Evolutionary conservation across 768 basidiomycete genomes (phyloP).

Genomic region (Russula sp.): DNA sequence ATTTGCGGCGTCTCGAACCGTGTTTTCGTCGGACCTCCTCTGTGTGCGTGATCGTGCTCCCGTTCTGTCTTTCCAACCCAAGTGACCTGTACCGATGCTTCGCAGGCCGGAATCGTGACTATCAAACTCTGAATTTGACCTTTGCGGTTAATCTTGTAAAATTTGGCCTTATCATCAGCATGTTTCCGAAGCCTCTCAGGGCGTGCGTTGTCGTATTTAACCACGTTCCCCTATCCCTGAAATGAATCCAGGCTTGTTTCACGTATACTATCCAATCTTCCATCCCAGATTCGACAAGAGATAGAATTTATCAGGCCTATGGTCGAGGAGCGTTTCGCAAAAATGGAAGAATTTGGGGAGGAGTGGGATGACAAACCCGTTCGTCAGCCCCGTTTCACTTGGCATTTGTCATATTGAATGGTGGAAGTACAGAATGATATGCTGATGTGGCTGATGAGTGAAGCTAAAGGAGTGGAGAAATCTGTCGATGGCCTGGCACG

Average conservation of each 20-base stretch:
- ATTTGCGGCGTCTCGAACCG: slow-evolving; percentile 32
- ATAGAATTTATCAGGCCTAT: slow-evolving; percentile 8
- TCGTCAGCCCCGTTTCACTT: neutral
- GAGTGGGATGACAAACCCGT: slow-evolving; percentile 28
- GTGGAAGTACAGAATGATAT: slow-evolving; percentile 37
- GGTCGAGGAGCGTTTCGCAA: slow-evolving; percentile 24
- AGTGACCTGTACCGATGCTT: neutral
- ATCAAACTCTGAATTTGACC: slow-evolving; percentile 29
- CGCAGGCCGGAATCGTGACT: slow-evolving; percentile 31
- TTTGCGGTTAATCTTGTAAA: slow-evolving; percentile 33
- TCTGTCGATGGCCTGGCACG: slow-evolving; percentile 31
- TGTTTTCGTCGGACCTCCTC: slow-evolving; percentile 32
- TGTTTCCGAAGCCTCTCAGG: slow-evolving; percentile 32
- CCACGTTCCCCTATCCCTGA: neutral
- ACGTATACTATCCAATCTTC: slow-evolving; percentile 20
- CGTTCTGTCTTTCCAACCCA: neutral
- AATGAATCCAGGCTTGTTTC: slow-evolving; percentile 14
- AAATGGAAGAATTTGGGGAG: slow-evolving; percentile 24
- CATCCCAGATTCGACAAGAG: slow-evolving; percentile 11
- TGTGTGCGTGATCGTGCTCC: slow-evolving; percentile 28
- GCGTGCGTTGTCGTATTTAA: slow-evolving; percentile 29
- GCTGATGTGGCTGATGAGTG: slow-evolving; percentile 42
- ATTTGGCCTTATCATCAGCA: slow-evolving; percentile 27
- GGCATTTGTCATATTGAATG: neutral
- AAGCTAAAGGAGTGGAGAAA: slow-evolving; percentile 31